Evolutionary conservation across 192 early-diverging fungal species (phyloP).

Genomic region (Backusella luteola): DNA sequence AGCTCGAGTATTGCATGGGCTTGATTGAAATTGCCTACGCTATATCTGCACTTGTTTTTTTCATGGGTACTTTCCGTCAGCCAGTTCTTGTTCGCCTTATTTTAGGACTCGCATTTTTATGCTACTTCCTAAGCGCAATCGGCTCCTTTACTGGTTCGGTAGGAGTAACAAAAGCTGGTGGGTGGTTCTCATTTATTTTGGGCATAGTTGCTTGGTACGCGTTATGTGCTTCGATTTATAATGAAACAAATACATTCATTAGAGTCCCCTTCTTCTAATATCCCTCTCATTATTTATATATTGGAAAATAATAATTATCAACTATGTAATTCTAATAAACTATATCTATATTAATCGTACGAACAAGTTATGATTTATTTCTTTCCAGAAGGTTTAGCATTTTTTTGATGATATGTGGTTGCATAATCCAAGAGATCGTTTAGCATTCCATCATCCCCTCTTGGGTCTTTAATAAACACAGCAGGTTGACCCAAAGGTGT

Average conservation of each 20-base stretch:
- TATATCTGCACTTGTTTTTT: constrained; percentile 17
- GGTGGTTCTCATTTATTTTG: constrained; percentile 25
- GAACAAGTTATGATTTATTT: not conserved
- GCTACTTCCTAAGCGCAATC: constrained; percentile 15
- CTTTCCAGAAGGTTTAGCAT: not conserved
- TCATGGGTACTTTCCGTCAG: constrained; percentile 25
- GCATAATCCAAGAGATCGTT: constrained; percentile 28
- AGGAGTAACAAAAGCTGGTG: constrained; percentile 11
- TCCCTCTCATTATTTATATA: not conserved
- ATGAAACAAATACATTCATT: constrained; percentile 7
- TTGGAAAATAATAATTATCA: not conserved
- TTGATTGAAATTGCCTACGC: constrained; percentile 15
- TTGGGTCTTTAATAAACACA: constrained; percentile 39
- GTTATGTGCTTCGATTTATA: constrained; percentile 11
- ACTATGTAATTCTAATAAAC: not conserved
- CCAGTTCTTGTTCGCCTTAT: constrained; percentile 9
- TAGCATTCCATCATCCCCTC: constrained; percentile 26
- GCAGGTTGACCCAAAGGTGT: constrained; percentile 39
- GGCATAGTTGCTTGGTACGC: constrained; percentile 23
- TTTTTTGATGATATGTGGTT: constrained; percentile 11
- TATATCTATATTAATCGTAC: not conserved
- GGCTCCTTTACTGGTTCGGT: not conserved
- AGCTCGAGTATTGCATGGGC: not conserved
- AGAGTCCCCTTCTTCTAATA: constrained; percentile 14
- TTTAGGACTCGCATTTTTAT: constrained; percentile 13